Base-by-base conservation (phyloP, 768 basidiomycete genomes). In the Gloeophyllum trabeum region DNA sequence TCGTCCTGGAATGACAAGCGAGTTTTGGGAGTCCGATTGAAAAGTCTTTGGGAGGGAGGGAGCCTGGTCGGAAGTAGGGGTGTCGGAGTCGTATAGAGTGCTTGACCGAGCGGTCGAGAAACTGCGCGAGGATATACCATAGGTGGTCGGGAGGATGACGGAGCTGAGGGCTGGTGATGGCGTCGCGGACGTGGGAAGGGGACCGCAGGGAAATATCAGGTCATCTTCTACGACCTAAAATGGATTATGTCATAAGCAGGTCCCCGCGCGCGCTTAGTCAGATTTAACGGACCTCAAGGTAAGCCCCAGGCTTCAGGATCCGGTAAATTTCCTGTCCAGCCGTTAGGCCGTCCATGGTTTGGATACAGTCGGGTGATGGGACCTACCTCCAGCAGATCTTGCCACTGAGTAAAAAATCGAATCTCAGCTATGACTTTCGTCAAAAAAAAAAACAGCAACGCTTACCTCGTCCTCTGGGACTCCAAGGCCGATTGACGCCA, bases 401-500 rank as follows among this genome's bases (percentile, higher is more conserved):
- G 76, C 81, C 82, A 85, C 72, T 81, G 42, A 28, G 48, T 26
- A 42, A 19, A 54, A 45, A 51, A 19, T 47, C 21, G 19, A 46
- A 19, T 35, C 57, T 44, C 59, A 40, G 20, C 19, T 40, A 48
- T 42, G 24, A 16, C 47, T 23, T 21, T 19, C 35, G 32, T 28
- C 26, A 24, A 26, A 35, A 22, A 18, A 14, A 13, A 7, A 19
- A 16, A 36, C 40, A 7, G 38, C 42, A 38, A 18, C 41, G 39
- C 65, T 43, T 42, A 71, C 79, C 70, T 82, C 76, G 51, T 81
- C 75, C 58, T 85, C 81, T 7, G 83, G 81, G 25, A 85, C 71
- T 18, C 72, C 79, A 4, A 84, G 66, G 3, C 79, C 81, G 41
- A 83, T 69, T 28, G 71, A 67, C 24, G 67, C 69, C 51, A 83